phyloP scores from a whole-genome alignment of 495 filamentous ascomycete genomes.

The Melanomma pulvis-pyrius region DNA sequence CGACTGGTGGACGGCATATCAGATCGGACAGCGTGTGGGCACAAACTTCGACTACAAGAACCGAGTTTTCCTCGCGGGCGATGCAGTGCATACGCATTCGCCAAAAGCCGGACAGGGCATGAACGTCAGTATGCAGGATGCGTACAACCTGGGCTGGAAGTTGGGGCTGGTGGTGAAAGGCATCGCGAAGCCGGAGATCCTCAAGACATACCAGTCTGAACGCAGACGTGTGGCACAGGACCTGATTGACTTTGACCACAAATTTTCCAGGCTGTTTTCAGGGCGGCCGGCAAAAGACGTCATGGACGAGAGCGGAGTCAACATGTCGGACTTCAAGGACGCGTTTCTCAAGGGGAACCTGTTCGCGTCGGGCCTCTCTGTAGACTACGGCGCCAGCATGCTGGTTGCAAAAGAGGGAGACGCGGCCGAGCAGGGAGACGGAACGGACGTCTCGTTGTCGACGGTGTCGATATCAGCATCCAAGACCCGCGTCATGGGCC shows the following conservation, averaged over 20 bases:
- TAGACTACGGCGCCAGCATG: slow-evolving; percentile 44
- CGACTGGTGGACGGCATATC: slow-evolving; percentile 48
- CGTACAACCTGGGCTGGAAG: slow-evolving; percentile 84
- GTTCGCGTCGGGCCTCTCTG: slow-evolving; percentile 40
- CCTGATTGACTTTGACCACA: slow-evolving; percentile 71
- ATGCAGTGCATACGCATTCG: slow-evolving; percentile 81
- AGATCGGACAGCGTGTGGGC: slow-evolving; percentile 73
- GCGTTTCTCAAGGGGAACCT: slow-evolving; percentile 43
- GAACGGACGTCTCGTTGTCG: slow-evolving; percentile 47
- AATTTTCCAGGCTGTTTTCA: slow-evolving; percentile 46
- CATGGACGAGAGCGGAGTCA: slow-evolving; percentile 60
- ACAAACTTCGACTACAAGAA: slow-evolving; percentile 66
- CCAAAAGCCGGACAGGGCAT: slow-evolving; percentile 86
- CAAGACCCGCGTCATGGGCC: slow-evolving; percentile 34
- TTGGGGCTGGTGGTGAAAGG: slow-evolving; percentile 70
- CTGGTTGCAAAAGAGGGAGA: slow-evolving; percentile 40
- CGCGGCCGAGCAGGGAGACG: slow-evolving; percentile 46
- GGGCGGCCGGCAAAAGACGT: slow-evolving; percentile 49
- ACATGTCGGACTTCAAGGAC: slow-evolving; percentile 57
- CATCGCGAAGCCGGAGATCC: slow-evolving; percentile 57
- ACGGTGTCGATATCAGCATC: neutral
- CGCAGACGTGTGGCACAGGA: slow-evolving; percentile 70
- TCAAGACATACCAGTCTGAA: slow-evolving; percentile 74
- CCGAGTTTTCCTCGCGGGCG: slow-evolving; percentile 76
- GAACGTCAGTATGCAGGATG: slow-evolving; percentile 83